Base-by-base conservation (phyloP, 768 basidiomycete genomes). In the Mycena belliarum region DNA sequence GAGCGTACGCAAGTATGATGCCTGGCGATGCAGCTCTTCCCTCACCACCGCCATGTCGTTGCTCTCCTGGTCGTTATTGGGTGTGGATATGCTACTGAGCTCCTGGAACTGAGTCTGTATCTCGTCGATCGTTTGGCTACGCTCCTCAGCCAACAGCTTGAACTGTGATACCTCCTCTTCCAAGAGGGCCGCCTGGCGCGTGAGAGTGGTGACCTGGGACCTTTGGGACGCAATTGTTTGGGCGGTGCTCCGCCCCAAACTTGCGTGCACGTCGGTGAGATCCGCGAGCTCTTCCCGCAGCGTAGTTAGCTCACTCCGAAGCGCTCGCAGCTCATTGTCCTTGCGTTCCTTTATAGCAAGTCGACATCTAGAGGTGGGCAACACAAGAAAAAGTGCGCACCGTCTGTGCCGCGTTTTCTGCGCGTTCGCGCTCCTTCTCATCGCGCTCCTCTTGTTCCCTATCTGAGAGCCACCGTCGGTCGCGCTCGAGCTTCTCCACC, bases 1-100 rank as follows among this genome's bases (percentile, higher is more conserved):
- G 0, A 92, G 73, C 0, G 73, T 76, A 0, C 82, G 81, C 44
- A 87, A 71, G 63, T 92, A 83, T 2, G 74, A 69, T 0, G 86
- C 81, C 60, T 90, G 89, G 1, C 84, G 81, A 43, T 84, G 80
- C 3, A 93, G 74, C 57, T 92, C 89, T 12, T 86, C 85, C 8
- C 85, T 75, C 1, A 93, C 79, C 15, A 92, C 72, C 0, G 66
- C 69, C 84, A 87, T 87, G 52, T 79, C 58, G 29, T 24, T 81
- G 56, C 83, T 82, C 37, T 82, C 82, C 24, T 85, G 78, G 11
- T 66, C 72, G 32, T 50, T 9, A 73, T 68, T 29, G 75, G 43
- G 21, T 15, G 74, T 16, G 76, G 72, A 5, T 69, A 66, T 7
- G 66, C 60, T 25, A 67, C 72, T 52, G 6, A 78, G 75, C 10